These are phyloP conservation scores for Bodo saltans DNA, from an alignment of 78 protist species.

Conservation along the genomic window DNA sequence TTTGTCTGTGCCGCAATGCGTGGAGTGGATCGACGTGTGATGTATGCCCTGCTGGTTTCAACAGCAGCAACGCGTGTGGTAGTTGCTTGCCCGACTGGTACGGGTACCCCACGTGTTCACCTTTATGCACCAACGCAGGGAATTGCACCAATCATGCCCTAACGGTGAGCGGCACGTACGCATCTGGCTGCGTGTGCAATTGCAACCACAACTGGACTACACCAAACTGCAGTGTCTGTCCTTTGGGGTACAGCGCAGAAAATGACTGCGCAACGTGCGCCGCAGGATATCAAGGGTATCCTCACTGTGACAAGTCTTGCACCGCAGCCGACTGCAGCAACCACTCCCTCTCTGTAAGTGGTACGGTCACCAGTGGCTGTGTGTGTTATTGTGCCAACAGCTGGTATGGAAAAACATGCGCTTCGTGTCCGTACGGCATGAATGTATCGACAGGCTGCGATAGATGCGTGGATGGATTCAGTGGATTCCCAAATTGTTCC, in stretches of 20 bases:
- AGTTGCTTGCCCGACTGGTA: not conserved
- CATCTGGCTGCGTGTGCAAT: not conserved
- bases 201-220: conserved; percentile 9
- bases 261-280: conserved; percentile 24
- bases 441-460: not conserved
- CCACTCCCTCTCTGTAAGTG: not conserved
- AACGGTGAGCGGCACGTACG: not conserved
- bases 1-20: not conserved
- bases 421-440: not conserved
- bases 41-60: not conserved
- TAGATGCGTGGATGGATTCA: conserved; percentile 13
- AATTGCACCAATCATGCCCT: conserved; percentile 21
- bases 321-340: not conserved
- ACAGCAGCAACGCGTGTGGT: not conserved
- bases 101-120: conserved; percentile 1
- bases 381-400: not conserved
- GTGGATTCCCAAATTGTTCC: not conserved
- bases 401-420: conserved; percentile 2
- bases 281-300: conserved; percentile 2
- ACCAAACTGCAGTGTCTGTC: not conserved
- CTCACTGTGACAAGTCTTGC: conserved; percentile 3
- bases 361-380: not conserved
- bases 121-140: not conserved
- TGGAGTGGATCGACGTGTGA: conserved; percentile 1
- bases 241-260: not conserved